Conservation (phyloP, 495 filamentous ascomycete species). For the Hypoxylon fuscum region DNA sequence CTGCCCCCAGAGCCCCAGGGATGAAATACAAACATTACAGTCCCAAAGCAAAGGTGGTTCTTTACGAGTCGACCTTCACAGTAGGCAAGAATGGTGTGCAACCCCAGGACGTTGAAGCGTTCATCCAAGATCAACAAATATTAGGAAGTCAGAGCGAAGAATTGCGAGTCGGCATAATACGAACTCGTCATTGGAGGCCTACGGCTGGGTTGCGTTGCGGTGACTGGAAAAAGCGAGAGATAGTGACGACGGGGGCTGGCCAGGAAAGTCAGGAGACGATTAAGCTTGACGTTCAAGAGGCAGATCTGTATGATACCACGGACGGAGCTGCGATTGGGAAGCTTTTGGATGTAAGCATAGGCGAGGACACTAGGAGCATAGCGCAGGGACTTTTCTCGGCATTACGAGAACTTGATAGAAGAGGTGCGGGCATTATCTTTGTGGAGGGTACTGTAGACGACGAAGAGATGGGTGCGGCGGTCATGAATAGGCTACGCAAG, state of each 20-base stretch:
- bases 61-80: slow-evolving; percentile 70
- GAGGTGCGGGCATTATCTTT: slow-evolving; percentile 83
- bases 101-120: slow-evolving; percentile 28
- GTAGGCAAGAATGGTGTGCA: slow-evolving; percentile 23
- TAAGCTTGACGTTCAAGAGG: slow-evolving; percentile 47
- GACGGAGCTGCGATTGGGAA: slow-evolving; percentile 42
- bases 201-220: slow-evolving; percentile 44
- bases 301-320: slow-evolving; percentile 39
- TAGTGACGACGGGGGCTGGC: slow-evolving; percentile 4
- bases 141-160: slow-evolving; percentile 7
- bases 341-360: slow-evolving; percentile 70
- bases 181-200: slow-evolving; percentile 53
- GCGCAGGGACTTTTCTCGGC: slow-evolving; percentile 88
- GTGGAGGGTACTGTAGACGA: slow-evolving; percentile 90
- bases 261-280: slow-evolving; percentile 27
- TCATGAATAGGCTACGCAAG: slow-evolving; percentile 96
- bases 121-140: slow-evolving; percentile 17
- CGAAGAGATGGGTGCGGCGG: slow-evolving; percentile 85
- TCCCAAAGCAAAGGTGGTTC: slow-evolving; percentile 83
- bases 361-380: slow-evolving; percentile 72
- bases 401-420: slow-evolving; percentile 82
- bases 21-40: slow-evolving; percentile 99
- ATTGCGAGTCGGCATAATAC: slow-evolving; percentile 51
- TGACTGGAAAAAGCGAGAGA: slow-evolving; percentile 30
- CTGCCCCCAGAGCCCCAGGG: slow-evolving; percentile 82